Evolutionary conservation across 2,329 filamentous ascomycete species (phyloP), one percentile per base, ranked within the genome.

Genomic region (Raffaelea arxii): DNA sequence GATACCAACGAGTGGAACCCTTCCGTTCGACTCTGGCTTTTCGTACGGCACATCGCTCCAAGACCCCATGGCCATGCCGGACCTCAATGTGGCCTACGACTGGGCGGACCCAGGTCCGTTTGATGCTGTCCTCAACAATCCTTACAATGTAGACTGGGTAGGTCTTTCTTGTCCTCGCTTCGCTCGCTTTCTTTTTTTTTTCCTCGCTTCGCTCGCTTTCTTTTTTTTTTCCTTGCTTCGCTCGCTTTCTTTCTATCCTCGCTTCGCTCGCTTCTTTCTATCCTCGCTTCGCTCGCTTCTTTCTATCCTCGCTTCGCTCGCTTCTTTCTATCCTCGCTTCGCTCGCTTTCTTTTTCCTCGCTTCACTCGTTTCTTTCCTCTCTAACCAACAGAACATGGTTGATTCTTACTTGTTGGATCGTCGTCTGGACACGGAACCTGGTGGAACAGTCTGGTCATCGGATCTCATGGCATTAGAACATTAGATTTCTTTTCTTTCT

Each of bases 111-210:
- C 49, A 2, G 47, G 47, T 2, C 49, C 53, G 1, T 54, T 54
- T 44, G 51, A 46, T 7, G 47, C 47, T 4, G 49, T 48, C 11
- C 47, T 54, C 14, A 44, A 40, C 19, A 46, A 53, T 18, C 51
- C 51, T 5, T 41, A 32, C 40, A 50, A 53, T 22, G 27, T 55
- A 0, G 54, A 55, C 43, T 56, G 53, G 54, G 53, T 53, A 25
- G n/a, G 53, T 46, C 12, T 25, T 18, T 1, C 1, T 38, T n/a
- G n/a, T n/a, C n/a, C n/a, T n/a, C n/a, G n/a, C n/a, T n/a, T n/a
- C n/a, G n/a, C n/a, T n/a, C n/a, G n/a, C n/a, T n/a, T n/a, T n/a
- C n/a, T n/a, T n/a, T n/a, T n/a, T n/a, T n/a, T n/a, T n/a, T n/a
- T n/a, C n/a, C n/a, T n/a, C n/a, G n/a, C n/a, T n/a, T n/a, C n/a